A percentile compares a stretch with the other conserved stretches of the same genome.
Evolutionary conservation across 108 stramenopile genomes (phyloP).

Genomic region (Asterionellopsis glacialis): DNA sequence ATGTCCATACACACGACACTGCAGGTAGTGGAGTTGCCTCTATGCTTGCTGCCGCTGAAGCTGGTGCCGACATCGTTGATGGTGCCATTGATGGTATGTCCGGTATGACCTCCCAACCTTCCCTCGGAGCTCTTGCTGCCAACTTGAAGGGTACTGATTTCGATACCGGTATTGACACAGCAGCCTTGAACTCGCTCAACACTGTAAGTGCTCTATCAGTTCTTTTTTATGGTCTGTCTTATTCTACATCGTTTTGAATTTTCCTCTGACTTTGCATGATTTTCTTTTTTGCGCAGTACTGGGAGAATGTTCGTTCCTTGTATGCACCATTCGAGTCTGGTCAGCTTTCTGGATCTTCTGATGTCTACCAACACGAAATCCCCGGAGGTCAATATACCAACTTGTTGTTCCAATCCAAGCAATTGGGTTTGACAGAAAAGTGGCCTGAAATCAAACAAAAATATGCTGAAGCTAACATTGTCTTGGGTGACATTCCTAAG

Average conservation of each 20-base stretch:
- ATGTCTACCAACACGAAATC: slow-evolving; percentile 96
- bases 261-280: too few relatives aligned
- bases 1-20: slow-evolving; percentile 98
- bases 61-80: slow-evolving; percentile 93
- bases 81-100: slow-evolving; percentile 87
- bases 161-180: slow-evolving; percentile 78
- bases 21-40: slow-evolving; percentile 92
- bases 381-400: slow-evolving; percentile 97
- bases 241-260: background rate
- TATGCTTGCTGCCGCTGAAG: slow-evolving; percentile 84
- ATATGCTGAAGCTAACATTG: slow-evolving; percentile 88
- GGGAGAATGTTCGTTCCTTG: slow-evolving; percentile 81
- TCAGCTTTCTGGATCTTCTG: slow-evolving; percentile 78
- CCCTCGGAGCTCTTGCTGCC: slow-evolving; percentile 86
- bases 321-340: slow-evolving; percentile 95
- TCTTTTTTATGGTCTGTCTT: background rate
- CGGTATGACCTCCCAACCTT: slow-evolving; percentile 91
- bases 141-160: slow-evolving; percentile 67
- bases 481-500: slow-evolving; percentile 95
- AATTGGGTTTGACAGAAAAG: slow-evolving; percentile 88
- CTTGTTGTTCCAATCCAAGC: slow-evolving; percentile 88
- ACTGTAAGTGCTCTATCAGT: slow-evolving; percentile 1
- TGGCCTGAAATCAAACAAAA: slow-evolving; percentile 86
- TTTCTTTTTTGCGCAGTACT: slow-evolving; percentile 54
- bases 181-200: slow-evolving; percentile 51